A percentile compares a stretch with the other conserved stretches of the same genome.
Conservation (phyloP, 352 stramenopile genomes). For the Phytophthora multivora region DNA sequence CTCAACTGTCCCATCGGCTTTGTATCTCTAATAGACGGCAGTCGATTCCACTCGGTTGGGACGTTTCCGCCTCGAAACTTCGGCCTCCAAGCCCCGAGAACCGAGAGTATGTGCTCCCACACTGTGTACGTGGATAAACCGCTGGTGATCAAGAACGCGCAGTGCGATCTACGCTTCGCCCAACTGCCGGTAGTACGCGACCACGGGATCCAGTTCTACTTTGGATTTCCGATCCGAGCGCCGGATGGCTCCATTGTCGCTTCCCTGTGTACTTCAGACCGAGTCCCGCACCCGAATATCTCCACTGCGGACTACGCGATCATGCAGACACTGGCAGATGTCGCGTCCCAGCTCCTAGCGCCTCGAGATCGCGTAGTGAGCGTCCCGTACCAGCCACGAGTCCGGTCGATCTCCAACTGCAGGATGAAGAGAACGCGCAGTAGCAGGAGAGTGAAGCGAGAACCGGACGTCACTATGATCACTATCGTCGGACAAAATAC, state of each 20-base stretch:
- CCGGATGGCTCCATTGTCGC: conserved; percentile 52
- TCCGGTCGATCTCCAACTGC: conserved; percentile 16
- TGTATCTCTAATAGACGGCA: conserved; percentile 51
- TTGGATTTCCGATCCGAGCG: conserved; percentile 51
- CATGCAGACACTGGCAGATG: conserved; percentile 56
- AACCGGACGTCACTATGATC: conserved; percentile 1
- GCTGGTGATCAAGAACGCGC: conserved; percentile 58
- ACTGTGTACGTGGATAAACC: conserved; percentile 58
- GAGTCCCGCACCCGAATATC: conserved; percentile 48
- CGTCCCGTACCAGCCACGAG: conserved; percentile 28
- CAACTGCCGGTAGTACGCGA: conserved; percentile 45
- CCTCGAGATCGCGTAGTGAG: conserved; percentile 18
- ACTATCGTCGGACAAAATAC: neutral
- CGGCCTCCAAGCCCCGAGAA: conserved; percentile 26
- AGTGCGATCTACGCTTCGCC: conserved; percentile 58
- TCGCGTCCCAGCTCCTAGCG: conserved; percentile 39
- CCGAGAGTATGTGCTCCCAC: conserved; percentile 58
- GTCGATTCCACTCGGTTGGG: conserved; percentile 43
- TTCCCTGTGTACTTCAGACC: conserved; percentile 52
- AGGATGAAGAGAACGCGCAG: conserved; percentile 17
- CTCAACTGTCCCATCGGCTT: conserved; percentile 56
- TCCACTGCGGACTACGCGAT: conserved; percentile 62
- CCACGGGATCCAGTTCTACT: conserved; percentile 57
- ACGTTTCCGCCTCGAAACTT: conserved; percentile 28
- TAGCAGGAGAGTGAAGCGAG: conserved; percentile 6